Evolutionary conservation across 2,329 filamentous ascomycete species (phyloP).

Genomic region (Penicillium sp.): DNA sequence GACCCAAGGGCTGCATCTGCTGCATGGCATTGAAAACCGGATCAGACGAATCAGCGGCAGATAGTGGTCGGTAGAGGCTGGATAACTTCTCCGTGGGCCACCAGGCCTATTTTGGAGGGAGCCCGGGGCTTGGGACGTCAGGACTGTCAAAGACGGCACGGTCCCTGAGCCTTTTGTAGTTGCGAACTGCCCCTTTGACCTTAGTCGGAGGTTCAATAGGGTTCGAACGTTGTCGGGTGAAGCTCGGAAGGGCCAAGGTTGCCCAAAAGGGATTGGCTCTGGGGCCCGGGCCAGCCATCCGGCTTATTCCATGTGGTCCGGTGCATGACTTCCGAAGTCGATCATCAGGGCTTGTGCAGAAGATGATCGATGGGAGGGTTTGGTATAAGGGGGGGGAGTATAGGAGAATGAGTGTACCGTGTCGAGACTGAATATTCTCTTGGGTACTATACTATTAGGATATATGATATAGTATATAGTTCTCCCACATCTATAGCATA

Average conservation of each 20-base stretch:
- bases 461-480: too few species aligned
- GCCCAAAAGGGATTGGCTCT: conserved; percentile 6
- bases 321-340: conserved; percentile 28
- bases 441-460: too few species aligned
- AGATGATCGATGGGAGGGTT: background rate
- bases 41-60: background rate
- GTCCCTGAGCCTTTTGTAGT: background rate
- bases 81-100: conserved; percentile 12
- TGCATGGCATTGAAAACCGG: conserved; percentile 2
- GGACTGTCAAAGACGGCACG: background rate
- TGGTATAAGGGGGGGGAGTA: too few species aligned
- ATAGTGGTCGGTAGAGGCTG: background rate
- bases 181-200: background rate
- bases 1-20: background rate
- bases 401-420: too few species aligned
- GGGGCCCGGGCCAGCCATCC: conserved; percentile 22
- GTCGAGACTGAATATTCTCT: too few species aligned
- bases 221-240: conserved; percentile 3
- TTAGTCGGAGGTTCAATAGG: background rate
- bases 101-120: background rate
- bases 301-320: conserved; percentile 29
- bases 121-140: background rate
- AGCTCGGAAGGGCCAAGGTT: conserved; percentile 1
- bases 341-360: conserved; percentile 24
- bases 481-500: too few species aligned